Evolutionary conservation across 2,329 filamentous ascomycete species (phyloP).

Genomic region (Nigrograna mackinnonii): DNA sequence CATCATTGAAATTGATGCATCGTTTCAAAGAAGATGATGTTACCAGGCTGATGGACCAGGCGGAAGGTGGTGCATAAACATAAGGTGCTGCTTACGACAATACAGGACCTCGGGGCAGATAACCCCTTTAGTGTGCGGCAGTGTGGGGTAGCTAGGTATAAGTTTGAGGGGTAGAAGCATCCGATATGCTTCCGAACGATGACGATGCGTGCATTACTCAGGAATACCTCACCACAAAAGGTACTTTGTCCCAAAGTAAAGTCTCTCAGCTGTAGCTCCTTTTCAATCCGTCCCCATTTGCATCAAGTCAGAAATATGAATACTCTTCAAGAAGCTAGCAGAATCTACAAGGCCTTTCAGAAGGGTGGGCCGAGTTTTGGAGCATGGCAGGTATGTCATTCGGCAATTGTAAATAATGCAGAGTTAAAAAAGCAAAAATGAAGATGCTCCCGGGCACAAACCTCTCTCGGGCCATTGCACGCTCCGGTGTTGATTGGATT

Average conservation of each 20-base stretch:
- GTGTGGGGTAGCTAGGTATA: neutral
- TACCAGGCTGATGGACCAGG: constrained; percentile 67
- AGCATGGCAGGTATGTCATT: constrained; percentile 60
- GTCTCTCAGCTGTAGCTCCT: too few relatives aligned
- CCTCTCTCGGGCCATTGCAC: constrained; percentile 56
- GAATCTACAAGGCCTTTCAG: constrained; percentile 55
- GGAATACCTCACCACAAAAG: neutral
- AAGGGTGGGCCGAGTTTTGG: constrained; percentile 56
- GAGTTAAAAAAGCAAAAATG: too few relatives aligned
- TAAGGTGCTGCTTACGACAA: too few relatives aligned
- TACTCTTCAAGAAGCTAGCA: constrained; percentile 58
- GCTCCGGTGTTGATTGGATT: constrained; percentile 58
- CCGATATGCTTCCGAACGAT: neutral
- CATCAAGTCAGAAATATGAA: constrained; percentile 36
- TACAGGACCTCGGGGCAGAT: too few relatives aligned
- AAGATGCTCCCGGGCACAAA: constrained; percentile 59
- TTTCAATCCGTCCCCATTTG: too few relatives aligned
- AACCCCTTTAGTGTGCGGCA: constrained; percentile 6
- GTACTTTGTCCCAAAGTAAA: neutral
- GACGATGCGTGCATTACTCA: neutral
- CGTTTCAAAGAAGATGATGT: constrained; percentile 71
- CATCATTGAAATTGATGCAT: constrained; percentile 77
- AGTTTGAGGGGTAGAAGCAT: neutral
- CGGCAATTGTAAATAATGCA: too few relatives aligned
- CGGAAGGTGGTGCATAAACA: too few relatives aligned